These are phyloP conservation scores for Botrytis fabae DNA, from an alignment of 2,329 filamentous ascomycete genomes.

Conservation along the genomic window DNA sequence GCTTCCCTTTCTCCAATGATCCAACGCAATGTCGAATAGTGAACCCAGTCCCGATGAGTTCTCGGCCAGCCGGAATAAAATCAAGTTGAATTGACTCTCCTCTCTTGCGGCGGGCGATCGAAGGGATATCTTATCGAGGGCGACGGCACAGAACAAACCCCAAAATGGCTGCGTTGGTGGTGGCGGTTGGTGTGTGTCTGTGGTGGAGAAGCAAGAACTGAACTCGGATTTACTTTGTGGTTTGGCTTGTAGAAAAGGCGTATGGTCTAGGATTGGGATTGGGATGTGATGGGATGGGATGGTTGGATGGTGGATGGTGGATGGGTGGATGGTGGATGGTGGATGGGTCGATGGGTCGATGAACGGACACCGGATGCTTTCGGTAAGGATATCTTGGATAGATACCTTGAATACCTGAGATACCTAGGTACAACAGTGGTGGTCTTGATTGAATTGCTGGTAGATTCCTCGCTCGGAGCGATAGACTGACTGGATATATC, in stretches of 20 bases:
- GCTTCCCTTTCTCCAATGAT: not conserved
- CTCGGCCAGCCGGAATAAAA: conserved; percentile 23
- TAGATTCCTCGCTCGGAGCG: not conserved
- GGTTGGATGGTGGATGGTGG: not conserved
- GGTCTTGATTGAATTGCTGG: conserved; percentile 5
- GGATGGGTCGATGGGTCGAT: not conserved
- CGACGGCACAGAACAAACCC: not conserved
- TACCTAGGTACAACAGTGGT: too few relatives aligned
- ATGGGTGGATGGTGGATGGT: not conserved
- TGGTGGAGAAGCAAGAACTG: not conserved
- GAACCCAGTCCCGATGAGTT: conserved; percentile 12
- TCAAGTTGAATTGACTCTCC: not conserved
- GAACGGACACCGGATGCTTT: conserved; percentile 1
- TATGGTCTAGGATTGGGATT: not conserved
- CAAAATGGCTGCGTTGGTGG: not conserved
- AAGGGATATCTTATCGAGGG: not conserved
- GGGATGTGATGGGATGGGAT: not conserved
- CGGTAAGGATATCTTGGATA: not conserved
- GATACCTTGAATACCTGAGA: too few relatives aligned
- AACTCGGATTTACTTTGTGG: conserved; percentile 5
- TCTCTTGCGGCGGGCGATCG: not conserved
- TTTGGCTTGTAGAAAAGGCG: conserved; percentile 3
- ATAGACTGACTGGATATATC: not conserved
- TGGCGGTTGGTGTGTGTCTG: conserved; percentile 2
- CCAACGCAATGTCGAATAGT: not conserved